Base-by-base conservation (phyloP, 202 grass and related monocot species). In the Saccharum hybrid region DNA sequence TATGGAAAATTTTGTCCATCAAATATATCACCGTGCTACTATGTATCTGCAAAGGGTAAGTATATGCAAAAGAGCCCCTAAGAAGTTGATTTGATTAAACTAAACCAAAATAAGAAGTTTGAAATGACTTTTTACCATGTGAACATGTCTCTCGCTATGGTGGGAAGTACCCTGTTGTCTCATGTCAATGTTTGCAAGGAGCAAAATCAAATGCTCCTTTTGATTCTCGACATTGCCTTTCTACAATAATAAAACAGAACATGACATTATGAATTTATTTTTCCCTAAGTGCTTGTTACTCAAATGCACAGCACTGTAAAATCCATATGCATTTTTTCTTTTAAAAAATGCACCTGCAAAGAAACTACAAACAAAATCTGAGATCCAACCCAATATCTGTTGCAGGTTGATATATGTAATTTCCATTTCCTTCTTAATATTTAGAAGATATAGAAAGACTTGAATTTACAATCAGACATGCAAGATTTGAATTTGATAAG, bases 151-250 rank as follows among this genome's bases (percentile, higher is more conserved):
- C 40, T 62, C 45, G 56, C 19, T 74, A 33, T 83, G 78, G 63
- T 56, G 65, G 46, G 13, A 57, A 75, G 68, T 63, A 40, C 19
- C 40, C 67, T 11, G 22, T 3, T 57, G 30, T 72, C 88, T 96
- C 75, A 90, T 88, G 80, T 92, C 84, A 70, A 99, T 89, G 80
- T 99, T 99, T 77, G 93, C 93, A 86, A 99, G 91, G 39, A 99
- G 83, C 84, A 99, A 89, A 94, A 99, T 94, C 91, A 99, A 91
- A 86, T 99, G 96, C 66, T 99, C 96, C 72, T 89, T 92, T 88
- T 99, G 96, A 91, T 99, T 99, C 18, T 94, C 93, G 66, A 94
- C 88, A 77, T 96, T 99, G 36, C 91, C 88, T 94, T 88, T 94
- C 96, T 99, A 85, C 60, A 89, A 42, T 39, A 85, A 75, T 40